Evolutionary conservation across 176 grass and related monocot genomes (phyloP).

Genomic region (Oryza glumipatula): DNA sequence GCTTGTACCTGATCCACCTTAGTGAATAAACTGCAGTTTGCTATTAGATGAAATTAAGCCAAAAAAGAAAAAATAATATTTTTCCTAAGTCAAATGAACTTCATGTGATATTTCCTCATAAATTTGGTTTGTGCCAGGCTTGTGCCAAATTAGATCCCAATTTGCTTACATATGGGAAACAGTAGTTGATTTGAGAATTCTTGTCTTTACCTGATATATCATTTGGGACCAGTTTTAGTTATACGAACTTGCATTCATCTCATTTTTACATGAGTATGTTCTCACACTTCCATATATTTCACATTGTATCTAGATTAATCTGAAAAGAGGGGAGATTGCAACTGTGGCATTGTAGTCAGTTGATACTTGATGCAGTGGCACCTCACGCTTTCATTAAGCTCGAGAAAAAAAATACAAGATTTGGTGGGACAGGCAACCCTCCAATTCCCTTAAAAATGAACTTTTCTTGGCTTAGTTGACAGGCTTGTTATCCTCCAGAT

Average conservation of each 20-base stretch:
- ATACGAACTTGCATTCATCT: neutral
- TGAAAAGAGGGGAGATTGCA: neutral
- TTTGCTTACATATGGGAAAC: neutral
- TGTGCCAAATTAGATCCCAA: neutral
- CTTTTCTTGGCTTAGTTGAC: slow-evolving; percentile 15
- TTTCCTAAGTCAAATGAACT: neutral
- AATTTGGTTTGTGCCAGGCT: neutral
- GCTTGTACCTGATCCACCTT: neutral
- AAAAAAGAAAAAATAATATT: neutral
- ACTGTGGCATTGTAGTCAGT: neutral
- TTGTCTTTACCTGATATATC: neutral
- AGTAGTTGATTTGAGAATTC: neutral
- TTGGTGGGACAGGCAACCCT: too few relatives aligned
- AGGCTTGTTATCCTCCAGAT: neutral
- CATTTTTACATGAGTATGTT: neutral
- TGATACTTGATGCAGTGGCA: neutral
- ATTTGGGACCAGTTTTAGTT: neutral
- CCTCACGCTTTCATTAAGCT: neutral
- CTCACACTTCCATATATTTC: neutral
- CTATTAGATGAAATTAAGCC: neutral
- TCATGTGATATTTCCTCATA: slow-evolving; percentile 30
- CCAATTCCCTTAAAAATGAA: neutral
- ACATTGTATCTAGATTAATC: neutral
- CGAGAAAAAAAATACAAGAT: neutral
- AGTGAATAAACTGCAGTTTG: slow-evolving; percentile 11